Conservation (phyloP, 768 basidiomycete species). For the Agaricus sinodeliciosus region DNA sequence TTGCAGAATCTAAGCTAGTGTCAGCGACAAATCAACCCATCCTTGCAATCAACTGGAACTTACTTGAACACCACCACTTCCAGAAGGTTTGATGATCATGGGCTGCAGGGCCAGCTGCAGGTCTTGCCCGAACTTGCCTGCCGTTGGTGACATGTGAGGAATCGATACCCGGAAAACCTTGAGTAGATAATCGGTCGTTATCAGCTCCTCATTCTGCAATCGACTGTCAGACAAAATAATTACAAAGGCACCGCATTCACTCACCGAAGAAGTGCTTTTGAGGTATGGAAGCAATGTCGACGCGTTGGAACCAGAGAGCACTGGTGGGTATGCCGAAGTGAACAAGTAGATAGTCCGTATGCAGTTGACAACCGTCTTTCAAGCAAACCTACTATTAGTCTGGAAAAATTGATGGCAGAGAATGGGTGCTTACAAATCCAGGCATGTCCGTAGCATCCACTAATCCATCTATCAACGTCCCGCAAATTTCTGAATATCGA, state of each 20-base stretch:
- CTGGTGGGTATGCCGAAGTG: conserved; percentile 72
- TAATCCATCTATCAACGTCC: conserved; percentile 78
- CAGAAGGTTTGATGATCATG: conserved; percentile 86
- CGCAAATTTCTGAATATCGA: conserved; percentile 78
- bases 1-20: conserved; percentile 61
- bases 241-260: conserved; percentile 15
- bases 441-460: conserved; percentile 81
- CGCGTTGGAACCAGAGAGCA: conserved; percentile 81
- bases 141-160: conserved; percentile 85
- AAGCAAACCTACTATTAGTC: background rate
- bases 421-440: conserved; percentile 53
- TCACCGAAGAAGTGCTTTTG: conserved; percentile 72
- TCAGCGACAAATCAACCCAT: background rate
- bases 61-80: conserved; percentile 60
- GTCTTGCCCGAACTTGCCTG: conserved; percentile 81
- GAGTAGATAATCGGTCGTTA: conserved; percentile 79
- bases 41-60: conserved; percentile 14
- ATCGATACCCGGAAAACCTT: conserved; percentile 84
- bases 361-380: conserved; percentile 75
- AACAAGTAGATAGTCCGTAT: conserved; percentile 82
- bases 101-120: conserved; percentile 77
- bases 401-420: background rate
- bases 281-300: conserved; percentile 86
- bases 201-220: conserved; percentile 71
- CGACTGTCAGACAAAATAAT: background rate